Evolutionary conservation across 805 yeast genomes (phyloP).

Genomic region (Saturnispora dispora): DNA sequence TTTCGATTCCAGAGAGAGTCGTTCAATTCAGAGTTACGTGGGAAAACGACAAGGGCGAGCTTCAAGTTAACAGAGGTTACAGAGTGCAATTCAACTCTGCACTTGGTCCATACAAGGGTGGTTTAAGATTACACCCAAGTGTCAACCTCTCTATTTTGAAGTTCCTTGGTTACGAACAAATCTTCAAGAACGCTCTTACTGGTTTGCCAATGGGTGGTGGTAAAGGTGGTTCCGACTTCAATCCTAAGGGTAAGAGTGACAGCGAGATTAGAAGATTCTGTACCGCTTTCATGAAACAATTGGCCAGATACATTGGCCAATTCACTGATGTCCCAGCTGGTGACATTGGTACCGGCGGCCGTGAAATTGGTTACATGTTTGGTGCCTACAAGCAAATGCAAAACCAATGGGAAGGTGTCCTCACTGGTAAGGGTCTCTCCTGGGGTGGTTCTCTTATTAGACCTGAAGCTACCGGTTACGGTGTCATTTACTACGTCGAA

Average conservation of each 20-base stretch:
- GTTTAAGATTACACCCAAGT: conserved; percentile 94
- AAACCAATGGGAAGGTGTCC: conserved; percentile 93
- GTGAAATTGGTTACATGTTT: conserved; percentile 88
- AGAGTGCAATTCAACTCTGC: conserved; percentile 98
- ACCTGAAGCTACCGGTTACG: conserved; percentile 99
- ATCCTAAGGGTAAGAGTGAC: conserved; percentile 92
- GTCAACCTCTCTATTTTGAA: conserved; percentile 92
- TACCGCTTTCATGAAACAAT: conserved; percentile 89
- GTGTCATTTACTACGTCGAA: conserved; percentile 92
- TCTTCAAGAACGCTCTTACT: conserved; percentile 95
- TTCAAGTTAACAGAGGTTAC: conserved; percentile 94
- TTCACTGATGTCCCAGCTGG: conserved; percentile 99
- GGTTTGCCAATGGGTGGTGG: conserved; percentile 99
- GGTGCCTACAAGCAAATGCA: conserved; percentile 92
- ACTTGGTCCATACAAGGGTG: conserved; percentile 98
- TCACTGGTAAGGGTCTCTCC: conserved; percentile 94
- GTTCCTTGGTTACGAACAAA: conserved; percentile 96
- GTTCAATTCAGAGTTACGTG: conserved; percentile 95
- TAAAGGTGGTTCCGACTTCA: conserved; percentile 98
- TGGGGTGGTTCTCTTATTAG: conserved; percentile 99
- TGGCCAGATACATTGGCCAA: conserved; percentile 92
- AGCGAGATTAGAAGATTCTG: conserved; percentile 95
- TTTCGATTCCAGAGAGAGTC: conserved; percentile 91
- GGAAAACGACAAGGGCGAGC: conserved; percentile 91
- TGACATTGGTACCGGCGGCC: conserved; percentile 97